Evolutionary conservation across 163 green algal genomes (phyloP).

Genomic region (Trebouxia gelatinosa): DNA sequence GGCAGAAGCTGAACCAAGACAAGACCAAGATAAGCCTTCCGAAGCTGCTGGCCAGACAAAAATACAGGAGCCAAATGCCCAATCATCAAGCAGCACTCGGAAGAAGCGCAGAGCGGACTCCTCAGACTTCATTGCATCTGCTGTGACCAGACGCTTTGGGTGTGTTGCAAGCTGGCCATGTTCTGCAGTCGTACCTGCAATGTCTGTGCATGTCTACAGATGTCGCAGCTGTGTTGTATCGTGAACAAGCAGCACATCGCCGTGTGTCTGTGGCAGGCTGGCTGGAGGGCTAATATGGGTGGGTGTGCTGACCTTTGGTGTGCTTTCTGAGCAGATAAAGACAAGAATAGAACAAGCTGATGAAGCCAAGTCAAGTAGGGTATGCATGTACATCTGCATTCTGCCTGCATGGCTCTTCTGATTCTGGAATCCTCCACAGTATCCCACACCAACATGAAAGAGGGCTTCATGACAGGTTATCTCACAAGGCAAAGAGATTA

Average conservation of each 20-base stretch:
- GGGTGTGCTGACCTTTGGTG: constrained; percentile 77
- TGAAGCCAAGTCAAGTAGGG: constrained; percentile 54
- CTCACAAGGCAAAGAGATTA: constrained; percentile 48
- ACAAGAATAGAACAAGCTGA: constrained; percentile 78
- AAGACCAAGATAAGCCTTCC: too few relatives aligned
- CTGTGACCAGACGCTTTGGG: constrained; percentile 44
- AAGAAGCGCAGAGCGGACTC: constrained; percentile 35
- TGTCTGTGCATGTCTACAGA: not conserved
- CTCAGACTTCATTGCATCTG: constrained; percentile 37
- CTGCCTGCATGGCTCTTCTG: not conserved
- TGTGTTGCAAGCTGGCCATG: too few relatives aligned
- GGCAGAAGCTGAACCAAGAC: too few relatives aligned
- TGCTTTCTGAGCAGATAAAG: constrained; percentile 88
- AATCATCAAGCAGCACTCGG: too few relatives aligned
- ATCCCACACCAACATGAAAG: not conserved
- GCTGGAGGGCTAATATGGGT: constrained; percentile 83
- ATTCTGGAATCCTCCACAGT: not conserved
- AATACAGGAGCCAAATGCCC: too few relatives aligned
- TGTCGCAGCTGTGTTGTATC: not conserved
- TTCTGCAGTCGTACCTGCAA: not conserved
- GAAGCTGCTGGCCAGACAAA: too few relatives aligned
- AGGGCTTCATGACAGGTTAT: constrained; percentile 30
- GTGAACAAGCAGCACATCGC: too few relatives aligned
- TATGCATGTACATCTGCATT: not conserved
- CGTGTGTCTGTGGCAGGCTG: constrained; percentile 47